Conservation (phyloP, 169 alveolate species). For the Miamiensis avidus region DNA sequence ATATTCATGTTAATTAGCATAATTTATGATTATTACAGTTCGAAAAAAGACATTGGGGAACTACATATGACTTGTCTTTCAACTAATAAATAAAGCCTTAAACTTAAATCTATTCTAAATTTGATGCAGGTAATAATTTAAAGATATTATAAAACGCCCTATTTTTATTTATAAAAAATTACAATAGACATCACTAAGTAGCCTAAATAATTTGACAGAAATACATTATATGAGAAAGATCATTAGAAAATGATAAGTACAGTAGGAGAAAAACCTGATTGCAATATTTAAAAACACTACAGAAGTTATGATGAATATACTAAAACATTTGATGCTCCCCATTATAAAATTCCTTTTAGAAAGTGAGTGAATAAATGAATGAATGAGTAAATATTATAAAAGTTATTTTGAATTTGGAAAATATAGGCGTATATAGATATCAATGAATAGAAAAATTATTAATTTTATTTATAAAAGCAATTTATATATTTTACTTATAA, state of each 20-base stretch:
- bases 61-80: conserved; percentile 46
- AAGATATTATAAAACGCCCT: background rate
- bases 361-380: too few species aligned
- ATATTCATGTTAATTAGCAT: too few species aligned
- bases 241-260: conserved; percentile 29
- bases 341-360: conserved; percentile 49
- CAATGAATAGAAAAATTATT: too few species aligned
- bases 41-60: conserved; percentile 38
- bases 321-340: conserved; percentile 32
- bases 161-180: too few species aligned
- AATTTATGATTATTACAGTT: conserved; percentile 11
- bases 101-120: conserved; percentile 42
- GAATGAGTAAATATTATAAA: too few species aligned
- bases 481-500: too few species aligned
- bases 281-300: conserved; percentile 12
- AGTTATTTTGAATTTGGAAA: too few species aligned
- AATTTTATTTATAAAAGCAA: too few species aligned
- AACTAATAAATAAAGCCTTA: conserved; percentile 36
- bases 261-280: conserved; percentile 13
- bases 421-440: too few species aligned
- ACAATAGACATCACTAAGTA: conserved; percentile 7
- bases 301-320: conserved; percentile 38
- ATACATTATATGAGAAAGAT: conserved; percentile 7
- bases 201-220: conserved; percentile 18
- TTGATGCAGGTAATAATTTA: conserved; percentile 25